Conservation (phyloP, 2,329 filamentous ascomycete genomes). For the Bipolaris bicolor region DNA sequence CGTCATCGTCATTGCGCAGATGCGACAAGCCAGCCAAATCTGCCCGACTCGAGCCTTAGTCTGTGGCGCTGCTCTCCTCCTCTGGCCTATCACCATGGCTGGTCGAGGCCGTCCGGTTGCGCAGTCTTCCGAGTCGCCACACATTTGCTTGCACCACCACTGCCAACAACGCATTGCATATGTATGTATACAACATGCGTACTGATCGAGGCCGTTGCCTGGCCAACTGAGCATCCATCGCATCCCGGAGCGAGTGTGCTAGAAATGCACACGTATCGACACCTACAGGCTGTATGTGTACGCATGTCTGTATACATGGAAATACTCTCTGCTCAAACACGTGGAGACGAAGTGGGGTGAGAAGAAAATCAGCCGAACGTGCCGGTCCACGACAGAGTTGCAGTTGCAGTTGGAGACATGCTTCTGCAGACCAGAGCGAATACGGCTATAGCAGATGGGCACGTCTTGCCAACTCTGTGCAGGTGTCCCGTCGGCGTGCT, state of each 20-base stretch:
- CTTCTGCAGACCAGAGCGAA: slow-evolving; percentile 22
- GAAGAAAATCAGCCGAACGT: slow-evolving; percentile 28
- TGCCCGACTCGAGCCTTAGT: slow-evolving; percentile 14
- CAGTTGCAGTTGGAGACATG: not conserved
- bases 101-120: not conserved
- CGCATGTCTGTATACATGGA: not conserved
- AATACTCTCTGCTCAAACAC: slow-evolving; percentile 19
- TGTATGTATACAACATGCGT: no score
- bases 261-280: no score
- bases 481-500: not conserved
- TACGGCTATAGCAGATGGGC: no score
- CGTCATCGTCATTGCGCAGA: slow-evolving; percentile 25
- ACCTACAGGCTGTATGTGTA: not conserved
- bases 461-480: not conserved
- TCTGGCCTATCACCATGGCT: slow-evolving; percentile 9
- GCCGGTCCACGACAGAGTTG: slow-evolving; percentile 17
- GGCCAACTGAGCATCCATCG: not conserved
- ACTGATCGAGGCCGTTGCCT: not conserved
- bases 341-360: slow-evolving; percentile 25
- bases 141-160: not conserved
- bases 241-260: not conserved
- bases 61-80: slow-evolving; percentile 13
- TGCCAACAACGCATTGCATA: no score
- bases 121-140: slow-evolving; percentile 8
- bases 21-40: slow-evolving; percentile 1